Evolutionary conservation across 352 stramenopile genomes (phyloP).

Genomic region (Phytophthora palmivora): DNA sequence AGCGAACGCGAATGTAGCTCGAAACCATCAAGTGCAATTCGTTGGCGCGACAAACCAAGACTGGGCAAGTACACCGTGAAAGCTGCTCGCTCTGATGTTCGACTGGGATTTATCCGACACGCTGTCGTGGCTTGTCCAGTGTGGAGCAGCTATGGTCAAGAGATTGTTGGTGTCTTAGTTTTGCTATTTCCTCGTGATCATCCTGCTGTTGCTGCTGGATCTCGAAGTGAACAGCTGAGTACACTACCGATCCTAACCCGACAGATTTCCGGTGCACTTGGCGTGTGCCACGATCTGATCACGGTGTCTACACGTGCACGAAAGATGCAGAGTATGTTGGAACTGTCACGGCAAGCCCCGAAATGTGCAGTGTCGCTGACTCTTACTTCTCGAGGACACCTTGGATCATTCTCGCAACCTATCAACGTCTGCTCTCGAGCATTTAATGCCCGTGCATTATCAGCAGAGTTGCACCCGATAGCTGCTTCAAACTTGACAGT

Average conservation of each 20-base stretch:
- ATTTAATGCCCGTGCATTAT: slow-evolving; percentile 42
- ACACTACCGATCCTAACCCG: slow-evolving; percentile 68
- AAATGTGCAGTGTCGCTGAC: slow-evolving; percentile 51
- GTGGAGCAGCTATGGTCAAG: slow-evolving; percentile 65
- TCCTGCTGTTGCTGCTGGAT: slow-evolving; percentile 25
- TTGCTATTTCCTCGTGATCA: slow-evolving; percentile 56
- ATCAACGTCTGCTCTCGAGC: slow-evolving; percentile 52
- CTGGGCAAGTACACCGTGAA: slow-evolving; percentile 49
- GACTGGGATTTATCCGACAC: slow-evolving; percentile 64
- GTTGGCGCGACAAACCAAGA: slow-evolving; percentile 2
- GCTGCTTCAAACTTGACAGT: slow-evolving; percentile 44
- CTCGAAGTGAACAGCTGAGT: slow-evolving; percentile 49
- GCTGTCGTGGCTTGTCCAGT: slow-evolving; percentile 73
- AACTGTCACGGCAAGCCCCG: slow-evolving; percentile 44
- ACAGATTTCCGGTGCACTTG: slow-evolving; percentile 74
- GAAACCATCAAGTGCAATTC: slow-evolving; percentile 12
- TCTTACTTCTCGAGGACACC: slow-evolving; percentile 53
- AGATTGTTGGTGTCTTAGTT: slow-evolving; percentile 75
- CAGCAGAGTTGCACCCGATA: slow-evolving; percentile 33
- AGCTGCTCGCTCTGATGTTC: slow-evolving; percentile 45
- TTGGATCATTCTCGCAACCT: slow-evolving; percentile 63
- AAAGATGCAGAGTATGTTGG: slow-evolving; percentile 59
- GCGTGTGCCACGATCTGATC: slow-evolving; percentile 70
- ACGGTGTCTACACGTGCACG: slow-evolving; percentile 47
- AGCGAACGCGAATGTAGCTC: background rate